Evolutionary conservation across 768 basidiomycete genomes (phyloP).

Genomic region (Suillus fuscotomentosus): DNA sequence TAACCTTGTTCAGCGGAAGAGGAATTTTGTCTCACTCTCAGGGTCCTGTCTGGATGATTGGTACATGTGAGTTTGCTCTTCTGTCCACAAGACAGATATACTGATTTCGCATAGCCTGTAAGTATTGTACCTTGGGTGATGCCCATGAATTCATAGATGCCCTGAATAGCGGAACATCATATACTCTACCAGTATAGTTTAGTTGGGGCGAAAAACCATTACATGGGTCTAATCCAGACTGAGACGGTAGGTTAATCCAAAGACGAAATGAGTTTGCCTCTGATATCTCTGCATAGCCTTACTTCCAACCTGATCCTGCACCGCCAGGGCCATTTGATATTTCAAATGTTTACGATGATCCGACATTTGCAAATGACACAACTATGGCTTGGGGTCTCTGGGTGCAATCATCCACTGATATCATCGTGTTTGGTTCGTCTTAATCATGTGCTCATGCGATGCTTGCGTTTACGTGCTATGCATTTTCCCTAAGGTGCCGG

Average conservation of each 20-base stretch:
- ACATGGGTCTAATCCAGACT: constrained; percentile 70
- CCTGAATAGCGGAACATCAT: constrained; percentile 59
- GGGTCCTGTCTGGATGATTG: constrained; percentile 81
- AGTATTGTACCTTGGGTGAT: neutral
- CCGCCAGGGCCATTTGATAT: constrained; percentile 55
- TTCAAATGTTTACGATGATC: constrained; percentile 50
- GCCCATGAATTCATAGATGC: neutral
- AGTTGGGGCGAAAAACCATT: constrained; percentile 61
- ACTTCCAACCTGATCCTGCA: constrained; percentile 61
- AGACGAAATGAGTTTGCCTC: neutral
- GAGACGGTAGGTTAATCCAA: constrained; percentile 53
- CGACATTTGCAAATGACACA: constrained; percentile 39
- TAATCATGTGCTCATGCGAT: neutral
- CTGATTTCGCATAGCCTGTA: neutral
- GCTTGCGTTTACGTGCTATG: neutral
- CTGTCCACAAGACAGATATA: neutral
- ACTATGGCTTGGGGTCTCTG: constrained; percentile 56
- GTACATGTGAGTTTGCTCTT: constrained; percentile 41
- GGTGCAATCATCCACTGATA: constrained; percentile 50
- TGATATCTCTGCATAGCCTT: constrained; percentile 46
- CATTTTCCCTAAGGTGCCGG: constrained; percentile 50
- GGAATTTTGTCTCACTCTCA: constrained; percentile 69
- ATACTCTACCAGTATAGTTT: constrained; percentile 69
- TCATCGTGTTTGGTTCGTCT: constrained; percentile 59
- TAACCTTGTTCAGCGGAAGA: constrained; percentile 59